Percentiles rank a stretch among this genome's conserved stretches.
These are phyloP conservation scores for Fusarium sp. DNA, from an alignment of 2,329 filamentous ascomycete species.

Conservation along the genomic window DNA sequence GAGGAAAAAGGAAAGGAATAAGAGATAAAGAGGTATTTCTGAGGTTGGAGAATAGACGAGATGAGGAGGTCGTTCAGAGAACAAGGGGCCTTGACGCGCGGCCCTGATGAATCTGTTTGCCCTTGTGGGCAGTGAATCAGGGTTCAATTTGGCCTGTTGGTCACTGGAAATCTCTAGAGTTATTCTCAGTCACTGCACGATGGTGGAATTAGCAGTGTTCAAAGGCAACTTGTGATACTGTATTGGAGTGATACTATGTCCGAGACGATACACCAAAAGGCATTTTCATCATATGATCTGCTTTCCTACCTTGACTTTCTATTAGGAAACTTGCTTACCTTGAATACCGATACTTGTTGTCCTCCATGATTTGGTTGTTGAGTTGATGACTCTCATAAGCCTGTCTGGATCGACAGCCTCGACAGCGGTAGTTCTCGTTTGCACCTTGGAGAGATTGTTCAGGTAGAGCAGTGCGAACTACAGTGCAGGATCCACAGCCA, in stretches of 20 bases:
- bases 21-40: slow-evolving; percentile 3
- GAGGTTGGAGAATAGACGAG: background rate
- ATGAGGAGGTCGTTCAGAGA: background rate
- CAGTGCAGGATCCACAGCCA: too few species aligned
- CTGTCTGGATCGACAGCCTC: background rate
- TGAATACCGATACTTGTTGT: background rate
- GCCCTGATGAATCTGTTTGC: background rate
- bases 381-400: background rate
- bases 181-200: background rate
- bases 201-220: background rate
- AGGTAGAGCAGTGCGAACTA: background rate
- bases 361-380: background rate
- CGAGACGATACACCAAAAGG: background rate
- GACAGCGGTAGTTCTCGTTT: slow-evolving; percentile 6
- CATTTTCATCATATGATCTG: background rate
- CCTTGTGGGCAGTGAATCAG: background rate
- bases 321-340: background rate
- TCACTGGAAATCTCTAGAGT: background rate
- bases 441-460: background rate
- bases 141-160: background rate
- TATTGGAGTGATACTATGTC: background rate
- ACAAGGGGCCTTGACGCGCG: background rate
- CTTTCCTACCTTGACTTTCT: background rate
- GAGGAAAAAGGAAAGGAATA: background rate
- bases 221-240: slow-evolving; percentile 15